phyloP scores from a whole-genome alignment of 345 rosid species.

The Iberis pinnata region DNA sequence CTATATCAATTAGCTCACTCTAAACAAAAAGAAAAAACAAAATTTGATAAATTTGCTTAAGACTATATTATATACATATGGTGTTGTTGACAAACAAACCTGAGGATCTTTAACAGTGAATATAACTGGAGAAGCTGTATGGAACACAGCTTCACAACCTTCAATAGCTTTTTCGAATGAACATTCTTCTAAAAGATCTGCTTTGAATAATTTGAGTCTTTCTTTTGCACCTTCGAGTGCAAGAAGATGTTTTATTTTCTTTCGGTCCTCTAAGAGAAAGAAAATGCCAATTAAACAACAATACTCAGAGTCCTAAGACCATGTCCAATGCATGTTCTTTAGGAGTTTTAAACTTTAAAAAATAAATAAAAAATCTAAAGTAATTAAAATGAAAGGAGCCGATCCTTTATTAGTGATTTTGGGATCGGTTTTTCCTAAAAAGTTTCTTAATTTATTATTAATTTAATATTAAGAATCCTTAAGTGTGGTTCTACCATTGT shows the following conservation, averaged over 20 bases:
- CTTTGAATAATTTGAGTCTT: constrained; percentile 31
- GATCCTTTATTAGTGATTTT: no score
- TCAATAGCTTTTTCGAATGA: constrained; percentile 34
- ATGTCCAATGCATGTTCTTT: no score
- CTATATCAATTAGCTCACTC: constrained; percentile 40
- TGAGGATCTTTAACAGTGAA: constrained; percentile 27
- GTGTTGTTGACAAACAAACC: constrained; percentile 14
- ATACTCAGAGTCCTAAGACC: no score
- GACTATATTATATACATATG: background rate
- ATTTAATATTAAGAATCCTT: no score
- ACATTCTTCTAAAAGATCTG: constrained; percentile 30
- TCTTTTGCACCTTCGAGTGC: constrained; percentile 28
- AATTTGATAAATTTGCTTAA: background rate
- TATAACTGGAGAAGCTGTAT: constrained; percentile 42
- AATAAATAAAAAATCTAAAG: no score
- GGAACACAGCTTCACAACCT: constrained; percentile 58
- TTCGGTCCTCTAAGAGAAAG: constrained; percentile 21
- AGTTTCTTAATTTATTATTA: no score
- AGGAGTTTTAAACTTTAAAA: no score
- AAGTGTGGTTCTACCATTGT: no score
- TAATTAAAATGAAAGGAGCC: no score
- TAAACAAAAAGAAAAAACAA: background rate
- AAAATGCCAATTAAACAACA: no score
- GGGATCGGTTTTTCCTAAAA: no score
- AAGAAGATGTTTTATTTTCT: constrained; percentile 25